Evolutionary conservation across 345 rosid genomes (phyloP), one percentile per base, ranked within the genome.

Genomic region (Ceriops tagal): DNA sequence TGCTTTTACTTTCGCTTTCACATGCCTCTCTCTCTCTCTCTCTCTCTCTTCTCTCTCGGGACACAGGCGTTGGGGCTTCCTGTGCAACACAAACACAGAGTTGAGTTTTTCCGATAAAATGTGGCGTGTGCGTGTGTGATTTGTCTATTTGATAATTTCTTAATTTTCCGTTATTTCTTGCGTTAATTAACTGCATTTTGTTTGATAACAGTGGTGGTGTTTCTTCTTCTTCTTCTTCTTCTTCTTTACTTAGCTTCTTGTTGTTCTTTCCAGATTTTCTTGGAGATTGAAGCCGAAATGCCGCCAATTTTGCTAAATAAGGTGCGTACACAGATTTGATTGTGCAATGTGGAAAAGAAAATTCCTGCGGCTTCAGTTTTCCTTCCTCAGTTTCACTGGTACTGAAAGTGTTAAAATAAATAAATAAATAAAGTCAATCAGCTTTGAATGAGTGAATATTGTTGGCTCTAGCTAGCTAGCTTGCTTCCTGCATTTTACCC

Each of bases 221-320:
- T 63, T 24, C 16, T 64, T 46, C 59, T 55, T n/a, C 19, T 53
- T 27, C 56, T 37, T 19, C 58, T 27, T 28, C 37, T 63, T 21
- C 58, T 43, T 22, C 16, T 52, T 31, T 32, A 26, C 16, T 4
- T 27, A 9, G 15, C 46, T 5, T 22, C 35, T 32, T 56, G 21
- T 51, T 26, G 69, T 37, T 37, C 43, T 19, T 56, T 57, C 27
- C 20, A 66, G 52, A 61, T 46, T 57, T 58, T 69, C 39, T 52
- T 65, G 31, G 46, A 67, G 37, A 62, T 65, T 70, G 53, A 21
- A 19, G 69, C 27, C 9, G 64, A 49, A 55, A 64, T 58, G 72
- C 9, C 20, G 20, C 47, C 22, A 51, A 43, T 61, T 67, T 73
- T 53, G 27, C 67, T 60, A 37, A 60, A 34, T 60, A 63, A 75